Conservation (phyloP, 345 rosid genomes). For the Nasturtium officinale region DNA sequence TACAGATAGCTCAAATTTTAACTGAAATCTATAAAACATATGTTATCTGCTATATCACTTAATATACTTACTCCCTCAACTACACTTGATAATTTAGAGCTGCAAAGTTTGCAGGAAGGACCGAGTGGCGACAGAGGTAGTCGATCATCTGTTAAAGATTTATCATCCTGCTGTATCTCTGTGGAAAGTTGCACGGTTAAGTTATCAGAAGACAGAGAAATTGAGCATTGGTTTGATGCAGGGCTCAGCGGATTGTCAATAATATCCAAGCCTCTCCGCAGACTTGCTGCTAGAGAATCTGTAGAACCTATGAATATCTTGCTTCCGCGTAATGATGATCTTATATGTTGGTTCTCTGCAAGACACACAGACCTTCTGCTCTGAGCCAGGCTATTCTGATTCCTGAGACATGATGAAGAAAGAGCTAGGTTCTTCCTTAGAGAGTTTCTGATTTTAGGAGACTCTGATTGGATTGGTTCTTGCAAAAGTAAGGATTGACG, state of each 20-base stretch:
- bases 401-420: slow-evolving; percentile 56
- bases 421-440: slow-evolving; percentile 63
- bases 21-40: slow-evolving; percentile 9
- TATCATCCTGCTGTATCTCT: slow-evolving; percentile 50
- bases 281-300: slow-evolving; percentile 92
- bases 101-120: slow-evolving; percentile 61
- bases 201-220: slow-evolving; percentile 79
- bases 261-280: slow-evolving; percentile 83
- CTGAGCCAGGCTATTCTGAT: slow-evolving; percentile 52
- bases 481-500: slow-evolving; percentile 61
- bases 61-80: slow-evolving; percentile 58
- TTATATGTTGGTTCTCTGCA: slow-evolving; percentile 57
- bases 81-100: slow-evolving; percentile 26
- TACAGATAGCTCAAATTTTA: not conserved
- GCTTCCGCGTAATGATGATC: slow-evolving; percentile 79
- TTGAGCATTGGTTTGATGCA: slow-evolving; percentile 60
- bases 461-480: slow-evolving; percentile 84
- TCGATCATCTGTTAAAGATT: slow-evolving; percentile 36
- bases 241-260: slow-evolving; percentile 70
- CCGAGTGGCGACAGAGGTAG: slow-evolving; percentile 52
- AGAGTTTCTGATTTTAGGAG: slow-evolving; percentile 77
- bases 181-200: slow-evolving; percentile 63
- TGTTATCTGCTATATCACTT: slow-evolving; percentile 40
- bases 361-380: slow-evolving; percentile 47
- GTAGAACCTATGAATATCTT: slow-evolving; percentile 66